Evolutionary conservation across 2,329 filamentous ascomycete species (phyloP), one percentile per base, ranked within the genome.

Genomic region (Amylocarpus encephaloides): DNA sequence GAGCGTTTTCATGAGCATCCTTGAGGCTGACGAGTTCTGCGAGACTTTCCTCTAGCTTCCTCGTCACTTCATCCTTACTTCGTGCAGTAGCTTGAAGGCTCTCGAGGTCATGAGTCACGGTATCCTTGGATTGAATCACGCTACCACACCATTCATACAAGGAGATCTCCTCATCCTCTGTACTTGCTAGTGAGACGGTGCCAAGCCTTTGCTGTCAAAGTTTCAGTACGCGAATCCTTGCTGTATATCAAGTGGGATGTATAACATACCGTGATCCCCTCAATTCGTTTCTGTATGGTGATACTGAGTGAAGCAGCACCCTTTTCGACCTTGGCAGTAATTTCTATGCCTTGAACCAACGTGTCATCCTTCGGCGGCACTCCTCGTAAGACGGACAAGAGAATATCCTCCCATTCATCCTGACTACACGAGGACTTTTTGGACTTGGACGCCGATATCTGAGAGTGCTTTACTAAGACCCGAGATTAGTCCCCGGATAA

Each of bases 71-170:
- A 58, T 85, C 76, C 34, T 85, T 74, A 22, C 72, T 70, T 13
- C 13, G 65, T 58, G 47, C 68, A 66, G 60, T 71, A 68, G 46
- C 66, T 67, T 49, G 69, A 73, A 47, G 74, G 7, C 22, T 29
- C 26, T 53, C 43, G 10, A 65, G 30, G 29, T 62, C 51, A 5
- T 45, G 15, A 13, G 19, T 52, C 1, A 52, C 46, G 6, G 36
- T 35, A 22, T 56, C 52, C 4, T 55, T 59, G 7, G 58, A 51
- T 45, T 76, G 68, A 9, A 78, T 73, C 5, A 82, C 79, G 16
- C 72, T 70, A 38, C 76, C 77, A 52, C 83, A 86, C 86, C 86
- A 91, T 49, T 86, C 80, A 54, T 86, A 85, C 3, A 83, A 70
- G 48, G 81, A 76, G 54, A 88, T 75, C 54, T 77, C 77, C 52